Evolutionary conservation across 1,284 basidiomycete species (phyloP).

Genomic region (Singerocomus inundabilis): DNA sequence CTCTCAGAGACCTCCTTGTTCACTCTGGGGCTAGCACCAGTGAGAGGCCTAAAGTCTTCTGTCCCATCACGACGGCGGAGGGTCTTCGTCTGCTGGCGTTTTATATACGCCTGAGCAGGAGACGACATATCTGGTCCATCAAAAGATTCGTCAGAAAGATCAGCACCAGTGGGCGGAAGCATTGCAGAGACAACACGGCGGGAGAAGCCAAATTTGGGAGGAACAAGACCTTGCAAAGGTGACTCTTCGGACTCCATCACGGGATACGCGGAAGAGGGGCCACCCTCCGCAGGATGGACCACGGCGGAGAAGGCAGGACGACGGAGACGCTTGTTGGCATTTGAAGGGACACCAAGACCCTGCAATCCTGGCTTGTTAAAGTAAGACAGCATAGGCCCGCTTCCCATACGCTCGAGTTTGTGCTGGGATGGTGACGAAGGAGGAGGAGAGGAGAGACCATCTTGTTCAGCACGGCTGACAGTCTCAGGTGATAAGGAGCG

Average conservation of each 20-base stretch:
- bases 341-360: conserved; percentile 59
- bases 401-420: conserved; percentile 61
- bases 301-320: conserved; percentile 68
- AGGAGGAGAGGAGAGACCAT: conserved; percentile 56
- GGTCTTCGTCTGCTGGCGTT: conserved; percentile 69
- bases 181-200: conserved; percentile 76
- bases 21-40: conserved; percentile 54
- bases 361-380: conserved; percentile 56
- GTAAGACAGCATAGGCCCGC: conserved; percentile 42
- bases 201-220: conserved; percentile 42
- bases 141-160: conserved; percentile 60
- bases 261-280: conserved; percentile 44
- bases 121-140: conserved; percentile 67
- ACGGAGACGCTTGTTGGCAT: conserved; percentile 55
- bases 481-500: conserved; percentile 67
- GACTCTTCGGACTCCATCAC: conserved; percentile 29
- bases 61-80: conserved; percentile 75
- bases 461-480: conserved; percentile 37
- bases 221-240: conserved; percentile 17
- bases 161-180: conserved; percentile 47
- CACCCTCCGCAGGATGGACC: conserved; percentile 44
- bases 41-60: conserved; percentile 70
- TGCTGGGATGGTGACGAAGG: conserved; percentile 63
- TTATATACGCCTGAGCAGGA: conserved; percentile 73
- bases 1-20: conserved; percentile 48